Percentiles rank a stretch among this genome's conserved stretches.
phyloP scores from a whole-genome alignment of 192 early-diverging fungal genomes.

The Backusella sp. region DNA sequence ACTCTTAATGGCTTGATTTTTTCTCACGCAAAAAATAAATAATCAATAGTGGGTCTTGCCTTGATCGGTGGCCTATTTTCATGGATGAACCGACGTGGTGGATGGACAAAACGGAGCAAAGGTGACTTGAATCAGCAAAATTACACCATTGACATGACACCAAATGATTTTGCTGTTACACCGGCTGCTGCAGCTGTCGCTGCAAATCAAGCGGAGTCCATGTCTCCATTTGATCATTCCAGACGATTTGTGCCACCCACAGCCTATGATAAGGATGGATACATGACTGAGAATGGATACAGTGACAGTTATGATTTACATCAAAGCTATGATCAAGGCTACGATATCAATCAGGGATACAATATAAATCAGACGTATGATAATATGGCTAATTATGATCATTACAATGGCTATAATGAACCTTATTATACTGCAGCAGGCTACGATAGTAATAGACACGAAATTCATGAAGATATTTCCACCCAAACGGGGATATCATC shows the following conservation, averaged over 20 bases:
- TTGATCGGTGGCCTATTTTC: constrained; percentile 26
- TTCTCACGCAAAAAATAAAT: background rate
- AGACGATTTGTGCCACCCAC: background rate
- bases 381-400: background rate
- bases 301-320: background rate
- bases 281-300: background rate
- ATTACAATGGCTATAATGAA: background rate
- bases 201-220: background rate
- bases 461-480: background rate
- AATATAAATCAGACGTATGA: background rate
- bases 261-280: background rate
- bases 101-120: constrained; percentile 10
- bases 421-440: background rate
- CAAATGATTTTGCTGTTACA: constrained; percentile 12
- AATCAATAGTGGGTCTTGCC: constrained; percentile 23
- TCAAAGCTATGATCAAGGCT: background rate
- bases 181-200: background rate
- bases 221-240: background rate
- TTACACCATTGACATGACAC: constrained; percentile 8
- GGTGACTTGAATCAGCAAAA: background rate
- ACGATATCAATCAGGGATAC: background rate
- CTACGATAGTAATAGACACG: background rate
- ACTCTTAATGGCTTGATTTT: background rate
- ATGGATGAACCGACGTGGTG: constrained; percentile 31
- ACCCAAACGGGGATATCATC: background rate